phyloP scores from a whole-genome alignment of 2,329 filamentous ascomycete species.

The Cercospora zeae-maydis region DNA sequence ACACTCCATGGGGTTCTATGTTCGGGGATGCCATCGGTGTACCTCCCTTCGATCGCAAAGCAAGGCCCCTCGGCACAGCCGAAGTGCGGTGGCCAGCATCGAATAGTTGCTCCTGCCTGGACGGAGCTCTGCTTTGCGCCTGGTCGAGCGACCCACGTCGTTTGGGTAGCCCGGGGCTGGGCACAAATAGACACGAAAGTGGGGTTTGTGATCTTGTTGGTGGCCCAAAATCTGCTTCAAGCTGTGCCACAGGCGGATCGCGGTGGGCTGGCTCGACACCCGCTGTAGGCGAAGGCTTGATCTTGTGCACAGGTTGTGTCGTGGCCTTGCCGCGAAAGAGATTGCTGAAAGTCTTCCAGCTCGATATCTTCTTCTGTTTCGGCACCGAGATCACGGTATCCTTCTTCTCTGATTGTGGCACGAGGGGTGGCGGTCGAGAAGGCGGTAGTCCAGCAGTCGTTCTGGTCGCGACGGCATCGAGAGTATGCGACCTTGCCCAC shows the following conservation, averaged over 20 bases:
- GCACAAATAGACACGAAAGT: constrained; percentile 15
- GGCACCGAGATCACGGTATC: constrained; percentile 2
- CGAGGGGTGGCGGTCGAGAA: constrained; percentile 3
- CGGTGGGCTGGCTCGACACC: neutral
- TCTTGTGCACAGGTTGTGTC: constrained; percentile 4
- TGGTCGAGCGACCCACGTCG: neutral
- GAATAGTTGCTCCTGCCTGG: constrained; percentile 7
- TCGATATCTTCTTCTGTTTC: constrained; percentile 28
- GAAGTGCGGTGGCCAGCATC: constrained; percentile 3
- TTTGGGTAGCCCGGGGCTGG: constrained; percentile 9
- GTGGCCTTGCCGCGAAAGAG: constrained; percentile 25
- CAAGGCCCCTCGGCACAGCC: constrained; percentile 1
- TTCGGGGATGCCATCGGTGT: neutral
- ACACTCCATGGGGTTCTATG: constrained; percentile 10
- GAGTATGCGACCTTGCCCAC: constrained; percentile 27
- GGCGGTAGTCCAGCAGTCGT: constrained; percentile 12
- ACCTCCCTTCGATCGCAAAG: neutral
- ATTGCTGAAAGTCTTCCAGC: constrained; percentile 31
- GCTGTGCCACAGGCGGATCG: neutral
- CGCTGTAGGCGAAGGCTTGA: neutral
- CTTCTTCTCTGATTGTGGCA: neutral
- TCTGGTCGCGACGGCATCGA: constrained; percentile 18
- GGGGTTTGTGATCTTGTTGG: constrained; percentile 4
- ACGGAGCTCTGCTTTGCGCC: neutral
- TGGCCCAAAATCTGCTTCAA: neutral